A percentile compares a stretch with the other conserved stretches of the same genome.
These are phyloP conservation scores for Thraustotheca clavata DNA, from an alignment of 352 stramenopile species.

Conservation along the genomic window DNA sequence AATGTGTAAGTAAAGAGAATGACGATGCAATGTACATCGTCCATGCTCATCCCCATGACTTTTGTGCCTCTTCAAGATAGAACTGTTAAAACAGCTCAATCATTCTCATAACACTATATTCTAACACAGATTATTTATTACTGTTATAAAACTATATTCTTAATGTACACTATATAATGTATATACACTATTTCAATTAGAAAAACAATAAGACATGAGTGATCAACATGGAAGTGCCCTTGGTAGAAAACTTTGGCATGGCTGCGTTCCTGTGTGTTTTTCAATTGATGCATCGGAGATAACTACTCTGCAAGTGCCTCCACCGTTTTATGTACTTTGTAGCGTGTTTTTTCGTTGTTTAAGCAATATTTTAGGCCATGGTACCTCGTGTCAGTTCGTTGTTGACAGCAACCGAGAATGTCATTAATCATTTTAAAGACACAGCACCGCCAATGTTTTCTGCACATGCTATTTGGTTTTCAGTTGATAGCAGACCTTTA, in stretches of 20 bases:
- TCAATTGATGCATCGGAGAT: slow-evolving; percentile 63
- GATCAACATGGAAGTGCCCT: too few relatives aligned
- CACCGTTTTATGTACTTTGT: slow-evolving; percentile 66
- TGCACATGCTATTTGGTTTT: slow-evolving; percentile 63
- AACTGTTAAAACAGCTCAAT: too few relatives aligned
- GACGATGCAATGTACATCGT: slow-evolving; percentile 49
- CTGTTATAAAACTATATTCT: too few relatives aligned
- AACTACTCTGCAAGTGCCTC: slow-evolving; percentile 66
- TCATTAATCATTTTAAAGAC: slow-evolving; percentile 74
- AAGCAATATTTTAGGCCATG: slow-evolving; percentile 55
- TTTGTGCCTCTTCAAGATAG: too few relatives aligned
- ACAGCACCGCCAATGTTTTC: slow-evolving; percentile 52
- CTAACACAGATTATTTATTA: too few relatives aligned
- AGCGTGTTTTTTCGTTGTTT: neutral
- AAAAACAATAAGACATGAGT: too few relatives aligned
- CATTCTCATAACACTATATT: too few relatives aligned
- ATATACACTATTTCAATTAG: too few relatives aligned
- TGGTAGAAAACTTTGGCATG: slow-evolving; percentile 39
- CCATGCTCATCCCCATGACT: too few relatives aligned
- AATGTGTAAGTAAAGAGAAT: slow-evolving; percentile 71
- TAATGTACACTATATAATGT: too few relatives aligned
- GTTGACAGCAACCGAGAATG: slow-evolving; percentile 53
- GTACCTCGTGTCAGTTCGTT: slow-evolving; percentile 76
- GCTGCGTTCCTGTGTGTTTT: slow-evolving; percentile 64
- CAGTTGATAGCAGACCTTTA: slow-evolving; percentile 43